phyloP scores from a whole-genome alignment of 352 stramenopile genomes.

The Globisporangium splendens region DNA sequence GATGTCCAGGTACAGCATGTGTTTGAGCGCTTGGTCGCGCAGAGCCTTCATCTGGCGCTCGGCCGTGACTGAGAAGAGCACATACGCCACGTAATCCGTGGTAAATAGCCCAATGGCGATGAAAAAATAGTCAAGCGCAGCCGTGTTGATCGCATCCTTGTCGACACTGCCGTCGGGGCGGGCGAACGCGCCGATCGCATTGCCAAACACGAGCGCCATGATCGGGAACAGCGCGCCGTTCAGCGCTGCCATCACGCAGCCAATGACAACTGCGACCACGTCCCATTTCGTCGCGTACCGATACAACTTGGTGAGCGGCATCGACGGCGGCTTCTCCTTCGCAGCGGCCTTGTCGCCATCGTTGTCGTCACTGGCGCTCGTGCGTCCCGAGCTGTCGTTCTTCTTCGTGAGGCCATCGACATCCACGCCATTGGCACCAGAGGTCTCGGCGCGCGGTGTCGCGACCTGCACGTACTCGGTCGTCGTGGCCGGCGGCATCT shows the following conservation, averaged over 20 bases:
- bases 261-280: slow-evolving; percentile 24
- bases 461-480: too few species aligned
- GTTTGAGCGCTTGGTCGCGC: slow-evolving; percentile 23
- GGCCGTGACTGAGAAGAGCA: background rate
- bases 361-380: too few species aligned
- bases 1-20: slow-evolving; percentile 44
- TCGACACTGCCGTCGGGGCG: too few species aligned
- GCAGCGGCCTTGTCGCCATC: too few species aligned
- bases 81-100: slow-evolving; percentile 22
- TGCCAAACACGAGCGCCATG: slow-evolving; percentile 45
- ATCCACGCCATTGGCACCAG: too few species aligned
- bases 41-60: slow-evolving; percentile 40
- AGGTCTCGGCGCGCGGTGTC: too few species aligned
- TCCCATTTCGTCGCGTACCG: slow-evolving; percentile 30
- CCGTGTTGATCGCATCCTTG: slow-evolving; percentile 15
- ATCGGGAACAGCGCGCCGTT: slow-evolving; percentile 39
- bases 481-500: too few species aligned
- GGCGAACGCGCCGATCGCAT: slow-evolving; percentile 14
- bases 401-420: too few species aligned
- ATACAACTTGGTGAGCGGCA: slow-evolving; percentile 38
- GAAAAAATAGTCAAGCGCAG: slow-evolving; percentile 11
- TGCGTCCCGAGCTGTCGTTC: too few species aligned
- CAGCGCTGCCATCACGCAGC: slow-evolving; percentile 17
- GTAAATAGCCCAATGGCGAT: slow-evolving; percentile 20
- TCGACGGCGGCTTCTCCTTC: too few species aligned